Conservation (phyloP, 225 moss, liverwort and hornwort species). For the Pseudoscleropodium purum region DNA sequence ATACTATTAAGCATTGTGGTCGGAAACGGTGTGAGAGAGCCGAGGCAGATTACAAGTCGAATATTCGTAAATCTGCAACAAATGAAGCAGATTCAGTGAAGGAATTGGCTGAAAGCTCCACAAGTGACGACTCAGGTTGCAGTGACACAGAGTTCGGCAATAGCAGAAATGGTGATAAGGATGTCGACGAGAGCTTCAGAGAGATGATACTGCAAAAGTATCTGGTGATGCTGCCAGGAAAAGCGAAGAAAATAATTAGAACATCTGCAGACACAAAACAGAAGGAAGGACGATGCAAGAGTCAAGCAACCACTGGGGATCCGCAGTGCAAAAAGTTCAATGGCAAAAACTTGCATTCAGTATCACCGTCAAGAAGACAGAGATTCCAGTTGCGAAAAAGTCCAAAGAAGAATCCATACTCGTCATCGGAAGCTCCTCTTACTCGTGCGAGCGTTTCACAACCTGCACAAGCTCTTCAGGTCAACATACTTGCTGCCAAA, state of each 20-base stretch:
- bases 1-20: neutral
- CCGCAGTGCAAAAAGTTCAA: neutral
- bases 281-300: neutral
- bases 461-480: neutral
- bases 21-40: neutral
- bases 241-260: neutral
- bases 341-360: slow-evolving; percentile 7
- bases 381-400: slow-evolving; percentile 2
- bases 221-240: slow-evolving; percentile 17
- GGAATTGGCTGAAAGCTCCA: slow-evolving; percentile 5
- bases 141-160: neutral
- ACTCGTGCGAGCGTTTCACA: slow-evolving; percentile 7
- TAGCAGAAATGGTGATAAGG: neutral
- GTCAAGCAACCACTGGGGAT: neutral
- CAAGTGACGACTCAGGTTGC: slow-evolving; percentile 2
- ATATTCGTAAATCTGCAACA: neutral
- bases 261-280: neutral
- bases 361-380: slow-evolving; percentile 2
- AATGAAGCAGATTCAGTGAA: neutral
- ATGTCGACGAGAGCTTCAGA: slow-evolving; percentile 6
- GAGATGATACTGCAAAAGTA: slow-evolving; percentile 41
- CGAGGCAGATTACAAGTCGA: neutral
- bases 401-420: neutral
- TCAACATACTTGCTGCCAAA: neutral
- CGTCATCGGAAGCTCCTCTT: neutral